Conservation (phyloP, 306 rosid genomes). For the Quercus ilex region DNA sequence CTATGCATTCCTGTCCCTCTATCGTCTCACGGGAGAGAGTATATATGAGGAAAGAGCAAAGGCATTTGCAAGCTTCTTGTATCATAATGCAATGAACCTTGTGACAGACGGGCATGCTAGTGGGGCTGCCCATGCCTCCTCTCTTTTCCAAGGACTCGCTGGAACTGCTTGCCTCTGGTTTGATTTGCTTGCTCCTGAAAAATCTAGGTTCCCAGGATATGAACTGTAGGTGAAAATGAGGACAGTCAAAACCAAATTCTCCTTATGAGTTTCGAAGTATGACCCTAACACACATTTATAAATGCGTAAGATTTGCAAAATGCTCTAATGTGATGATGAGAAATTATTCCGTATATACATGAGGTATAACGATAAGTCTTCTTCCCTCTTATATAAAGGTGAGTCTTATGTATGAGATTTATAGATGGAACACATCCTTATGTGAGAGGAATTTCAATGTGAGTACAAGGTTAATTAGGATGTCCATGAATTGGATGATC, state of each 20-base stretch:
- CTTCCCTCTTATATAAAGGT: no score
- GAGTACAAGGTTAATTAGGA: no score
- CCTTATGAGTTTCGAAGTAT: background rate
- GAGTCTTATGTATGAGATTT: no score
- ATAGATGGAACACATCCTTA: no score
- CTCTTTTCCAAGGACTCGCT: conserved; percentile 85
- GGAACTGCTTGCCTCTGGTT: conserved; percentile 87
- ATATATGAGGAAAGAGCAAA: conserved; percentile 75
- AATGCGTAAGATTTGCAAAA: no score
- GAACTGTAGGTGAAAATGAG: conserved; percentile 40
- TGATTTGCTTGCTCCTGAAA: conserved; percentile 58
- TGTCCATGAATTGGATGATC: no score
- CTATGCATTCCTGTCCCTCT: conserved; percentile 73
- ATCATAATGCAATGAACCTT: conserved; percentile 39
- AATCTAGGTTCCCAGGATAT: conserved; percentile 77
- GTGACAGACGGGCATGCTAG: conserved; percentile 7
- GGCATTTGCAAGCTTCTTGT: conserved; percentile 66
- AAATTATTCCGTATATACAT: background rate
- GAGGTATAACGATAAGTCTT: no score
- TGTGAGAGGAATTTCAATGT: no score
- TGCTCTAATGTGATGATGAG: background rate
- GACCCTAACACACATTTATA: background rate
- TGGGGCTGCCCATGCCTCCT: conserved; percentile 36
- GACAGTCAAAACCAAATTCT: background rate
- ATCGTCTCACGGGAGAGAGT: conserved; percentile 58